Conservation (phyloP, 805 yeast species). For the Cyberlindnera maritima region DNA sequence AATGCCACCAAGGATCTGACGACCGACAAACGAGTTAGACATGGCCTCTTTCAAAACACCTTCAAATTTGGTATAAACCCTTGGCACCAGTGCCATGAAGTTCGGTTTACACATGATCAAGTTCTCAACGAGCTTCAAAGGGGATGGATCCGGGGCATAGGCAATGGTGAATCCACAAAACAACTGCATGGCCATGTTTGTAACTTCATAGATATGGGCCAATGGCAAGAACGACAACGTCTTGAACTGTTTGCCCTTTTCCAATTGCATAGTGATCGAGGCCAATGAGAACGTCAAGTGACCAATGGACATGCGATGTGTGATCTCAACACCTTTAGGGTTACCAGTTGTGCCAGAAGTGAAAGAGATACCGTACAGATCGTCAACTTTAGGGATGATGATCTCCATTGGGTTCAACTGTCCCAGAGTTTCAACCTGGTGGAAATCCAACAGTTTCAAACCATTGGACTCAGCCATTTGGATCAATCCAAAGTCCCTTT, state of each 20-base stretch:
- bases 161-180: conserved; percentile 41
- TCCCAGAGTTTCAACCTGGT: conserved; percentile 34
- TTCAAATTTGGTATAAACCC: conserved; percentile 54
- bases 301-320: conserved; percentile 44
- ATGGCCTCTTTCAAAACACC: conserved; percentile 38
- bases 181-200: conserved; percentile 32
- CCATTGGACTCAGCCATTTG: conserved; percentile 22
- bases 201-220: conserved; percentile 60
- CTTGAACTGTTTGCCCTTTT: conserved; percentile 25
- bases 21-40: conserved; percentile 12
- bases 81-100: conserved; percentile 50
- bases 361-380: conserved; percentile 51
- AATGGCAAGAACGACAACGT: conserved; percentile 47
- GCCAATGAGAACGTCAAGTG: conserved; percentile 30
- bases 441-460: conserved; percentile 35
- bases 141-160: conserved; percentile 45
- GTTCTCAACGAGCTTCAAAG: conserved; percentile 47
- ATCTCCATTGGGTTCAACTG: conserved; percentile 34
- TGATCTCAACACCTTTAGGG: conserved; percentile 57
- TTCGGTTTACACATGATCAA: conserved; percentile 45
- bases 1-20: conserved; percentile 14
- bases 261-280: conserved; percentile 8
- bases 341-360: conserved; percentile 68
- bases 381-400: conserved; percentile 35
- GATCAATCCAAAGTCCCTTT: conserved; percentile 25